Conservation (phyloP, 306 rosid genomes). For the Malus asiatica region DNA sequence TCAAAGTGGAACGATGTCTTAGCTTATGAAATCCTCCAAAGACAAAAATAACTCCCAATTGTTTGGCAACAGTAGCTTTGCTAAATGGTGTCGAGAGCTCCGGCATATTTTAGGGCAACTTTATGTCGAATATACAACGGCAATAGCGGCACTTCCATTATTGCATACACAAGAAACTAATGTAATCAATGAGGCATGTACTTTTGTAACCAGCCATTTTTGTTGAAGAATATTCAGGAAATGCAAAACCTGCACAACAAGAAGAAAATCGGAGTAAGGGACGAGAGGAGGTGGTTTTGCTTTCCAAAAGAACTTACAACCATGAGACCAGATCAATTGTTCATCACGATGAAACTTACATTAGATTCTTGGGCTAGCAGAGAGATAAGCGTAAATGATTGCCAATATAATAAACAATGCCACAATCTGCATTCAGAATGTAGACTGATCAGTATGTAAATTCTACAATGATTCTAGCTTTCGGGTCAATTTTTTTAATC, state of each 20-base stretch:
- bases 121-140: background rate
- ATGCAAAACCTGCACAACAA: slow-evolving; percentile 8
- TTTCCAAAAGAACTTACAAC: background rate
- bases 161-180: slow-evolving; percentile 5
- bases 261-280: background rate
- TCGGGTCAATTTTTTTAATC: background rate
- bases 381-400: slow-evolving; percentile 48
- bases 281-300: background rate
- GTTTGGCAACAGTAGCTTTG: background rate
- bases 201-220: slow-evolving; percentile 9
- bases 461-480: background rate
- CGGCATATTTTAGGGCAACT: background rate
- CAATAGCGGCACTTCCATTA: background rate
- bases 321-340: background rate
- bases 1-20: background rate
- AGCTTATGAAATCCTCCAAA: background rate
- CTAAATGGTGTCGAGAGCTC: background rate
- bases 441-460: slow-evolving; percentile 11
- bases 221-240: background rate
- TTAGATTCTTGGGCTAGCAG: slow-evolving; percentile 39
- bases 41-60: background rate
- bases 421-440: slow-evolving; percentile 48
- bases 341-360: slow-evolving; percentile 27
- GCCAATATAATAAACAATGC: slow-evolving; percentile 39
- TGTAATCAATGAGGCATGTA: background rate